phyloP scores from a whole-genome alignment of 371 early-diverging fungal species.

The Conidiobolus incongruus region DNA sequence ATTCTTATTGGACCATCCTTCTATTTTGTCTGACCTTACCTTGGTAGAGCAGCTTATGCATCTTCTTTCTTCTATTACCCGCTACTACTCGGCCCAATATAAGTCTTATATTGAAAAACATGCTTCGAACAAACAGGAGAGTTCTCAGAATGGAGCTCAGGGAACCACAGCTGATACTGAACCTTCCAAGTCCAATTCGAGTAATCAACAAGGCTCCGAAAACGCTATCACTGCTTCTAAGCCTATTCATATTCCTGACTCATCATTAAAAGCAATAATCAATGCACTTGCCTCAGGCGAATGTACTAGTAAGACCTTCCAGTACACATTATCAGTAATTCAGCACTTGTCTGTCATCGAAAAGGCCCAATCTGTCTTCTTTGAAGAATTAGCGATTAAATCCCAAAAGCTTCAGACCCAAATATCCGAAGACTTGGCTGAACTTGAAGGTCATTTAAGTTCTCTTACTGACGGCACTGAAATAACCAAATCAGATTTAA shows the following conservation, averaged over 20 bases:
- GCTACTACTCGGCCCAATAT: too few relatives aligned
- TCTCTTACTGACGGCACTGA: background rate
- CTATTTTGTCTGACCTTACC: conserved; percentile 68
- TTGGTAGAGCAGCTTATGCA: conserved; percentile 9
- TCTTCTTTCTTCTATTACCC: too few relatives aligned
- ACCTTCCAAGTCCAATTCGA: background rate
- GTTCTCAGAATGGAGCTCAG: conserved; percentile 42
- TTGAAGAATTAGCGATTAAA: conserved; percentile 39
- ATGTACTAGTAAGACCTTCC: conserved; percentile 85
- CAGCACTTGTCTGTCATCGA: conserved; percentile 58
- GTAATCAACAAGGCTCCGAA: conserved; percentile 8
- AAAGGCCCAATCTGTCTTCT: conserved; percentile 50
- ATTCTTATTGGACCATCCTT: conserved; percentile 57
- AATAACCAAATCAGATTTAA: conserved; percentile 22
- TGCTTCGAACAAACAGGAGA: conserved; percentile 37
- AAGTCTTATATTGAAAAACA: conserved; percentile 7
- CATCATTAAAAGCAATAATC: conserved; percentile 56
- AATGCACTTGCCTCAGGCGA: conserved; percentile 76
- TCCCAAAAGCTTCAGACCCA: conserved; percentile 40
- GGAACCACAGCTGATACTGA: conserved; percentile 17
- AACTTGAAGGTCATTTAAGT: conserved; percentile 11
- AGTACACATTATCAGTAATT: conserved; percentile 68
- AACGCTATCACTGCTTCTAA: conserved; percentile 12
- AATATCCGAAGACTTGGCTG: conserved; percentile 39
- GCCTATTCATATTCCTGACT: conserved; percentile 46